Conservation (phyloP, 306 rosid genomes). For the Vigna radiata region DNA sequence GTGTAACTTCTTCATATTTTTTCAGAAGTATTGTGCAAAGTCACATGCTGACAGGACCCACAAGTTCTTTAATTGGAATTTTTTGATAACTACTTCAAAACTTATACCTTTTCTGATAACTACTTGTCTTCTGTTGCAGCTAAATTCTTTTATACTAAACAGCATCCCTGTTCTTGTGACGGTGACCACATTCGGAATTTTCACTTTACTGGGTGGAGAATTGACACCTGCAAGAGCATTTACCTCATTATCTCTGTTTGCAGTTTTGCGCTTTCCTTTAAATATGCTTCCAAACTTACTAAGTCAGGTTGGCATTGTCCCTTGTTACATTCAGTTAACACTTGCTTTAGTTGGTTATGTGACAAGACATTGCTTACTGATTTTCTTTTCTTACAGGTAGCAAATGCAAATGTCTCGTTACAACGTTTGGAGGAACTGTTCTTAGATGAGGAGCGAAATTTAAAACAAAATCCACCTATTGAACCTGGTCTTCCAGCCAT, state of each 20-base stretch:
- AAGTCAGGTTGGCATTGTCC: slow-evolving; percentile 69
- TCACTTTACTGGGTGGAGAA: slow-evolving; percentile 85
- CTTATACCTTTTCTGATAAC: slow-evolving; percentile 36
- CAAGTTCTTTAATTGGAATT: neutral
- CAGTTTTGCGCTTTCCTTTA: slow-evolving; percentile 78
- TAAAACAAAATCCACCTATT: slow-evolving; percentile 69
- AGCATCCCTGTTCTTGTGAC: slow-evolving; percentile 89
- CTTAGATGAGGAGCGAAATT: slow-evolving; percentile 68
- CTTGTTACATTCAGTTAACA: neutral
- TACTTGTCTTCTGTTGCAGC: slow-evolving; percentile 56
- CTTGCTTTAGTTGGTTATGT: slow-evolving; percentile 23
- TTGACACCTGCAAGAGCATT: slow-evolving; percentile 92
- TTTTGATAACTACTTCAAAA: too few relatives aligned
- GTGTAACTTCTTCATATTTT: slow-evolving; percentile 8
- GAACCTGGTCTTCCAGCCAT: slow-evolving; percentile 77
- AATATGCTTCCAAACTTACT: slow-evolving; percentile 77
- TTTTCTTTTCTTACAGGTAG: slow-evolving; percentile 61
- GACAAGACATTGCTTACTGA: slow-evolving; percentile 24
- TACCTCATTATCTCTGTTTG: slow-evolving; percentile 82
- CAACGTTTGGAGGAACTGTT: slow-evolving; percentile 85
- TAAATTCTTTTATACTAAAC: slow-evolving; percentile 70
- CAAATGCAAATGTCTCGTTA: slow-evolving; percentile 81
- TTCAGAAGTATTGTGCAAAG: neutral
- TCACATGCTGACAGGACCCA: slow-evolving; percentile 15
- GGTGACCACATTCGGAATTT: slow-evolving; percentile 72